Percentiles rank a stretch among this genome's conserved stretches.
phyloP scores from a whole-genome alignment of 495 filamentous ascomycete species.

The Annulohypoxylon maeteangense region DNA sequence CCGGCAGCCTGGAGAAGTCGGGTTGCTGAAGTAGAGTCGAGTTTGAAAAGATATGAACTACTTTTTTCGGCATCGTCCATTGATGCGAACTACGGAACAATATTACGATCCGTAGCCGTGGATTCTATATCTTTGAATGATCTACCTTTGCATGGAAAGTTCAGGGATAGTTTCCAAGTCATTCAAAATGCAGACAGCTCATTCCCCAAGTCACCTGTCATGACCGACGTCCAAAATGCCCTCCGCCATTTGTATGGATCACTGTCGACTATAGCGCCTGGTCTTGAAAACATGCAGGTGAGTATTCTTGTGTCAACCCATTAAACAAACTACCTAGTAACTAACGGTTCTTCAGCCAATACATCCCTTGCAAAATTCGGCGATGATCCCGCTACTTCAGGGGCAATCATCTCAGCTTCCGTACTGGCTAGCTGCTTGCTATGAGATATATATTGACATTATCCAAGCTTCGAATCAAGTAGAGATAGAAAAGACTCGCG shows the following conservation, averaged over 20 bases:
- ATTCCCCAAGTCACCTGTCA: conserved; percentile 24
- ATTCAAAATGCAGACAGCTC: neutral
- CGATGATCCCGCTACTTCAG: conserved; percentile 57
- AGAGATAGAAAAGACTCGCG: conserved; percentile 48
- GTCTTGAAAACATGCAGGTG: conserved; percentile 37
- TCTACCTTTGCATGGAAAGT: conserved; percentile 44
- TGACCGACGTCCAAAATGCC: conserved; percentile 28
- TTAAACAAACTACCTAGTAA: conserved; percentile 32
- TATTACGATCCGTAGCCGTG: conserved; percentile 43
- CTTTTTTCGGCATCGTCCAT: conserved; percentile 28
- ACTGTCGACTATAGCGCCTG: conserved; percentile 23
- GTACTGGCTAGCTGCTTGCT: conserved; percentile 59
- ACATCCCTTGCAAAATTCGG: conserved; percentile 73
- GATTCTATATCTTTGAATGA: conserved; percentile 53
- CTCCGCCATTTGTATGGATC: conserved; percentile 23
- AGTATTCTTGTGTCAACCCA: conserved; percentile 15
- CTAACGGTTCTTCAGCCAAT: conserved; percentile 60
- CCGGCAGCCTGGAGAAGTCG: conserved; percentile 32
- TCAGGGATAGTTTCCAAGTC: neutral
- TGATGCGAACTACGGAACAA: conserved; percentile 22
- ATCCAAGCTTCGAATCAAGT: conserved; percentile 44
- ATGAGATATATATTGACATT: conserved; percentile 64
- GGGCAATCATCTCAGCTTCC: conserved; percentile 44
- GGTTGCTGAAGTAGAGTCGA: conserved; percentile 57
- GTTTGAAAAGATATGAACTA: conserved; percentile 52